Conservation (phyloP, 2,329 filamentous ascomycete genomes). For the Trichoderma sp. region DNA sequence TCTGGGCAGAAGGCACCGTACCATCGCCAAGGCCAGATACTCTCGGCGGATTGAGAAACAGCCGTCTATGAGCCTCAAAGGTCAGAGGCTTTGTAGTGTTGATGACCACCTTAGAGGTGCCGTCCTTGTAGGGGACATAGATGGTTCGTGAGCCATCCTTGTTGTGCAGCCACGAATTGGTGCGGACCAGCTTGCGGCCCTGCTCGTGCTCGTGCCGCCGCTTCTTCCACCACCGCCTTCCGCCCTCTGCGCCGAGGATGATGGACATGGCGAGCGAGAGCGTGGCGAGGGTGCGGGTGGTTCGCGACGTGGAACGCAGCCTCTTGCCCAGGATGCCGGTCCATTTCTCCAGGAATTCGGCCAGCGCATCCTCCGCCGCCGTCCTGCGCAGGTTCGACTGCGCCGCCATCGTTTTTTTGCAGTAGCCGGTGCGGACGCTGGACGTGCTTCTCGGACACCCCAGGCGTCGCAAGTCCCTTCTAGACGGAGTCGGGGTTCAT, state of each 20-base stretch:
- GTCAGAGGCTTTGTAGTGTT: conserved; percentile 86
- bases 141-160: conserved; percentile 95
- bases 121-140: conserved; percentile 87
- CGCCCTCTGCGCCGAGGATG: conserved; percentile 73
- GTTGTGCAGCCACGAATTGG: conserved; percentile 88
- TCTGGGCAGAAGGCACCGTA: conserved; percentile 79
- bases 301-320: conserved; percentile 64
- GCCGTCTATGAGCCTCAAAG: conserved; percentile 89
- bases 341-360: conserved; percentile 62
- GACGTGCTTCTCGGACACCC: conserved; percentile 9
- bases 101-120: conserved; percentile 88
- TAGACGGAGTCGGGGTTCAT: conserved; percentile 4
- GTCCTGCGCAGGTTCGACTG: conserved; percentile 78
- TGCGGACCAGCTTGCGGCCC: conserved; percentile 75
- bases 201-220: conserved; percentile 76
- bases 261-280: conserved; percentile 75
- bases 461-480: conserved; percentile 16
- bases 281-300: conserved; percentile 71
- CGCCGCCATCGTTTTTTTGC: conserved; percentile 63
- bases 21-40: conserved; percentile 74
- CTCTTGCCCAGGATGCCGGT: conserved; percentile 50
- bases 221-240: conserved; percentile 72
- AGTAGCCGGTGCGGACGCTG: not conserved
- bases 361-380: conserved; percentile 64
- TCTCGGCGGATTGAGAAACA: conserved; percentile 88